Evolutionary conservation across 2,329 filamentous ascomycete species (phyloP), one percentile per base, ranked within the genome.

Genomic region (Trichoderma aggressivum): DNA sequence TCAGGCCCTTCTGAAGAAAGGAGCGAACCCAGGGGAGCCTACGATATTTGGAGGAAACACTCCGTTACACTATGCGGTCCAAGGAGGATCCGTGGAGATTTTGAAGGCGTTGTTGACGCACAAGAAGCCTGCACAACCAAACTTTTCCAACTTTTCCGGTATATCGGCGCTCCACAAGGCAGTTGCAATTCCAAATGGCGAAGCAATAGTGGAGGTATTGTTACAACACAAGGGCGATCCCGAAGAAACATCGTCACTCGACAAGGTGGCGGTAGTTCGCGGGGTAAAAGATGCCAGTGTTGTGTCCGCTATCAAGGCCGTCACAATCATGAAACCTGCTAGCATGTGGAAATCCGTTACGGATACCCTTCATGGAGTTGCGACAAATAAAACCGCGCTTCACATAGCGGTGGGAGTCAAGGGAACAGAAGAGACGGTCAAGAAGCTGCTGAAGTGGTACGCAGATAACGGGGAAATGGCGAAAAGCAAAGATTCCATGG

Each of bases 11-110:
- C 43, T 65, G 18, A 21, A 34, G 3, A 55, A 32, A 26, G 18
- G 16, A 36, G 62, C 62, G 55, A 55, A 65, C 30, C 62, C 39
- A 34, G 26, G 39, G 12, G 12, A n/a, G 3, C 28, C 39, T 1
- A 65, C 43, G 14, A 53, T 16, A 47, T 34, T 55, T 32, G 62
- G 62, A 24, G 62, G 62, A 65, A 65, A 65, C 43, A 65, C 62
- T 34, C 62, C 62, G 14, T 43, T 65, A 7, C 62, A 65, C 43
- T 65, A 56, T 24, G 62, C 62, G 24, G 62, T 65, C 18, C 39
- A 65, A 65, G 43, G 39, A 18, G 26, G 62, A 5, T 65, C 62
- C 26, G 12, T 55, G 11, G 62, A 65, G 26, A 65, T 34, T 14
- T 18, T 55, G 24, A 56, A 12, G 24, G n/a, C 62, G 11, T 24